Conservation (phyloP, 176 grass and related monocot genomes). For the Aegilops sharonensis region DNA sequence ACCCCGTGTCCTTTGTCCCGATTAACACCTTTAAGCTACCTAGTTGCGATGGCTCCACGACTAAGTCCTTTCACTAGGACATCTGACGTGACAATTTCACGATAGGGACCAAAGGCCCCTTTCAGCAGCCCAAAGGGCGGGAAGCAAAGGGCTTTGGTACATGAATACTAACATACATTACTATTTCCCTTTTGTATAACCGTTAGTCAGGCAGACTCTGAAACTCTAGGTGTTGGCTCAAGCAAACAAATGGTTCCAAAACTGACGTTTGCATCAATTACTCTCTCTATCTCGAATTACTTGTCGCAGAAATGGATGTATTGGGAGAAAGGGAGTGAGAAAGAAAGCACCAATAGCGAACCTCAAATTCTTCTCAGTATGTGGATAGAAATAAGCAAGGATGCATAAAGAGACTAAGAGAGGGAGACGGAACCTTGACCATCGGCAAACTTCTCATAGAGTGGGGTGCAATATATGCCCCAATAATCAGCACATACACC, state of each 20-base stretch:
- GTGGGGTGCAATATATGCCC: constrained; percentile 33
- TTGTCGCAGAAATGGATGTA: too few species aligned
- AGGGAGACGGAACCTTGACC: constrained; percentile 52
- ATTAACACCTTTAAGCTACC: too few species aligned
- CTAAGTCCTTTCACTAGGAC: too few species aligned
- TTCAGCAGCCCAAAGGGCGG: too few species aligned
- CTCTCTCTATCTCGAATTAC: too few species aligned
- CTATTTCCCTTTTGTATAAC: neutral
- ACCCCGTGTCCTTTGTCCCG: too few species aligned
- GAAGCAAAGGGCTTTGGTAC: too few species aligned
- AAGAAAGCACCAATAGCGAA: neutral
- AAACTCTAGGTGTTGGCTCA: neutral
- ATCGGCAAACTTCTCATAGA: neutral
- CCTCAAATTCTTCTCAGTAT: neutral
- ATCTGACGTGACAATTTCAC: too few species aligned
- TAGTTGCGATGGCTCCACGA: too few species aligned
- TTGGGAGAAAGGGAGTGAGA: too few species aligned
- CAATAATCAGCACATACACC: constrained; percentile 83
- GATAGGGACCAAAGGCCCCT: too few species aligned
- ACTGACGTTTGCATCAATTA: constrained; percentile 12
- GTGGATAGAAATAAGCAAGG: neutral
- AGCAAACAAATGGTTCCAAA: neutral
- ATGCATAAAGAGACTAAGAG: neutral
- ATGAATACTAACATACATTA: neutral
- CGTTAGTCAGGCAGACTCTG: neutral